Evolutionary conservation across 2,329 filamentous ascomycete species (phyloP).

Genomic region (Penicillium aurantiogriseum): DNA sequence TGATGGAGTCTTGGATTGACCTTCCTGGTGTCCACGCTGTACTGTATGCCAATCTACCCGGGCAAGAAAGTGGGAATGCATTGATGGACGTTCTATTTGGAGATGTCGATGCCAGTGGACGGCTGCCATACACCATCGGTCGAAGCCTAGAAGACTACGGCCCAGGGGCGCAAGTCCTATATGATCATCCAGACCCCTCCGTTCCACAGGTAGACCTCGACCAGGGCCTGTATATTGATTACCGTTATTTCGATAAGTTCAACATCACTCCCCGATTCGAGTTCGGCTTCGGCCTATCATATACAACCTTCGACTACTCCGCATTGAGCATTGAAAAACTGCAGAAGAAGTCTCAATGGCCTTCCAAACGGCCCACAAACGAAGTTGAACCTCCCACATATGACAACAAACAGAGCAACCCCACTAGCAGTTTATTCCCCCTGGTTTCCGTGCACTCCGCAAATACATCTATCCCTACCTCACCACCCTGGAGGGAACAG

Average conservation of each 20-base stretch:
- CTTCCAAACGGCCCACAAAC: constrained; percentile 43
- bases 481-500: constrained; percentile 49
- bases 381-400: constrained; percentile 55
- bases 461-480: constrained; percentile 77
- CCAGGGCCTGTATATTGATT: constrained; percentile 85
- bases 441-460: constrained; percentile 57
- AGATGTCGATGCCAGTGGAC: constrained; percentile 73
- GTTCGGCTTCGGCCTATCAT: constrained; percentile 83
- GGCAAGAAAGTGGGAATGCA: constrained; percentile 81
- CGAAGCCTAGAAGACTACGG: constrained; percentile 74
- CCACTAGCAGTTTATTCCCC: constrained; percentile 61
- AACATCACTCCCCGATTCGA: constrained; percentile 73
- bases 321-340: constrained; percentile 51
- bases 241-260: constrained; percentile 80
- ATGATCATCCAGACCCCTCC: constrained; percentile 61
- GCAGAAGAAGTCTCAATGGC: constrained; percentile 50
- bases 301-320: constrained; percentile 68
- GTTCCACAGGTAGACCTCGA: constrained; percentile 78
- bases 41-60: constrained; percentile 79
- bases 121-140: constrained; percentile 83
- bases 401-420: constrained; percentile 54
- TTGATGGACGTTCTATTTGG: constrained; percentile 79
- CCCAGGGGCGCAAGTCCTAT: constrained; percentile 66
- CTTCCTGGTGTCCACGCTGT: constrained; percentile 74
- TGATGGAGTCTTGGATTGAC: constrained; percentile 78